Conservation (phyloP, 306 rosid genomes). For the Macrotyloma uniflorum region DNA sequence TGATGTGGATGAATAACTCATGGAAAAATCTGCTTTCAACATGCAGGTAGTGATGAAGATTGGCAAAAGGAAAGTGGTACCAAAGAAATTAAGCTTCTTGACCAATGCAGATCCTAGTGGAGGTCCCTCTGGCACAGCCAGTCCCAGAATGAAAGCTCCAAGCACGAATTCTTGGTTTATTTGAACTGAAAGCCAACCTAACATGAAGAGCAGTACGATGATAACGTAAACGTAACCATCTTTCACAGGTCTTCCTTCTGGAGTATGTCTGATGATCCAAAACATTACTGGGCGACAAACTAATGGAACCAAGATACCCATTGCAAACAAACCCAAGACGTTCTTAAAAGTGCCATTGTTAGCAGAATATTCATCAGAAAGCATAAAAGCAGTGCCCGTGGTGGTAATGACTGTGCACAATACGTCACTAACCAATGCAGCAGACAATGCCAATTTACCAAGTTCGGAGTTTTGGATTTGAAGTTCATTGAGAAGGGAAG, state of each 20-base stretch:
- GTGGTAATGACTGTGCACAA: background rate
- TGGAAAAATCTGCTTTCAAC: slow-evolving; percentile 46
- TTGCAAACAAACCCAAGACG: background rate
- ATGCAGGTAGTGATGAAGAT: slow-evolving; percentile 50
- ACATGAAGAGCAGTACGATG: slow-evolving; percentile 34
- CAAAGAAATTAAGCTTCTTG: slow-evolving; percentile 48
- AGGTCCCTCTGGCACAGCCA: slow-evolving; percentile 70
- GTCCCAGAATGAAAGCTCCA: slow-evolving; percentile 65
- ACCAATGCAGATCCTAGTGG: slow-evolving; percentile 66
- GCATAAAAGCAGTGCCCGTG: background rate
- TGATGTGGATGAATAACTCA: rapidly evolving
- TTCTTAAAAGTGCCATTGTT: rapidly evolving
- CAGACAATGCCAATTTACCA: slow-evolving; percentile 51
- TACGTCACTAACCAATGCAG: slow-evolving; percentile 50
- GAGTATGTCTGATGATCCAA: slow-evolving; percentile 55
- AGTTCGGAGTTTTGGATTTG: slow-evolving; percentile 55
- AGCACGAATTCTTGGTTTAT: slow-evolving; percentile 38
- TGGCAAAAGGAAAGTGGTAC: slow-evolving; percentile 51
- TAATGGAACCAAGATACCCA: background rate
- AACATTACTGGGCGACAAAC: slow-evolving; percentile 51
- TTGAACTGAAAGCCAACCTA: slow-evolving; percentile 23
- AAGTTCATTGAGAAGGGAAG: slow-evolving; percentile 44
- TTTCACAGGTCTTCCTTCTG: slow-evolving; percentile 59
- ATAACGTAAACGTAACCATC: slow-evolving; percentile 31
- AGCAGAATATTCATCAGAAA: rapidly evolving